Evolutionary conservation across 2,329 filamentous ascomycete species (phyloP).

Genomic region (Ceratocystis huliohia): DNA sequence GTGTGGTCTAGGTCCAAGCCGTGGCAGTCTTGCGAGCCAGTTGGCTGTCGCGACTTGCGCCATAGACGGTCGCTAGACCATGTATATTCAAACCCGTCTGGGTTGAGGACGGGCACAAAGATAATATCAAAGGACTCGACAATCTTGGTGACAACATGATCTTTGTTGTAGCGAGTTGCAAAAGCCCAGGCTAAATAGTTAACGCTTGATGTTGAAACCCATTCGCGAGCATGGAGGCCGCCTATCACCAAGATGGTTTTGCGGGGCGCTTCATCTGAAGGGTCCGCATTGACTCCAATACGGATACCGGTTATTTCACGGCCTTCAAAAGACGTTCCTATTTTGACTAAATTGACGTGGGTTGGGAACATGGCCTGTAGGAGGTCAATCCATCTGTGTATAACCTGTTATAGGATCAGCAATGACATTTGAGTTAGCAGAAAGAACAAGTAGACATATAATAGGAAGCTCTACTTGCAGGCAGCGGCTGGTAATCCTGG

Average conservation of each 20-base stretch:
- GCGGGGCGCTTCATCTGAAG: conserved; percentile 38
- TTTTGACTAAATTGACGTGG: conserved; percentile 57
- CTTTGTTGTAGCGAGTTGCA: conserved; percentile 68
- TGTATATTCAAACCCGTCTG: conserved; percentile 87
- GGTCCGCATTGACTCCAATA: conserved; percentile 43
- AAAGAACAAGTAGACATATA: neutral
- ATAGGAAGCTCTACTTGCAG: conserved; percentile 32
- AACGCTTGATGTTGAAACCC: conserved; percentile 86
- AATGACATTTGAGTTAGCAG: neutral
- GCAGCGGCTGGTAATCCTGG: conserved; percentile 76
- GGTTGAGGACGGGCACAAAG: conserved; percentile 79
- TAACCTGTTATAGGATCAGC: conserved; percentile 30
- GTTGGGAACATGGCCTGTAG: conserved; percentile 81
- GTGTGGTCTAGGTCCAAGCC: conserved; percentile 82
- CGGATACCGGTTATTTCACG: conserved; percentile 73
- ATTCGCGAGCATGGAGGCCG: conserved; percentile 87
- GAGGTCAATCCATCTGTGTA: conserved; percentile 82
- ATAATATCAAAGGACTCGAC: conserved; percentile 77
- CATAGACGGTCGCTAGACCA: conserved; percentile 87
- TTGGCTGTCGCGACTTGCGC: conserved; percentile 86
- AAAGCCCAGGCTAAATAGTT: conserved; percentile 84
- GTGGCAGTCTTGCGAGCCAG: conserved; percentile 66
- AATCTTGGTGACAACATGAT: conserved; percentile 57
- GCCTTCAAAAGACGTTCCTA: conserved; percentile 81
- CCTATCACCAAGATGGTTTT: conserved; percentile 74